Percentiles rank a stretch among this genome's conserved stretches.
Conservation (phyloP, 352 stramenopile genomes). For the Elongisporangium anandrum region DNA sequence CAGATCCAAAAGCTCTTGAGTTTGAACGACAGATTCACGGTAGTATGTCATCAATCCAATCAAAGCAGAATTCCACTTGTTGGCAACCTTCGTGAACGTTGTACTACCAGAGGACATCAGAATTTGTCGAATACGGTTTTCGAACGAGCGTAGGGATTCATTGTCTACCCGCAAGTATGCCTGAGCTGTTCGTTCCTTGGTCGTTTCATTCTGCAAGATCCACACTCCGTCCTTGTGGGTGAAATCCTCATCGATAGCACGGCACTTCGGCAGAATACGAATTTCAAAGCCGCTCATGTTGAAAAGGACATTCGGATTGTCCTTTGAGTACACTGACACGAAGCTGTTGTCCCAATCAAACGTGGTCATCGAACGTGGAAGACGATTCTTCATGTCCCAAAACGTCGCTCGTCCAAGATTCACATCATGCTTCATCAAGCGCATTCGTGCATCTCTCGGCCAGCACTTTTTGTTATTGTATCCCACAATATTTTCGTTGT, state of each 20-base stretch:
- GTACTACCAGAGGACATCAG: slow-evolving; percentile 99
- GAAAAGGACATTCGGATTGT: slow-evolving; percentile 99
- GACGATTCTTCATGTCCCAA: slow-evolving; percentile 99
- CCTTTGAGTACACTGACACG: slow-evolving; percentile 98
- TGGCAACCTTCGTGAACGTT: slow-evolving; percentile 99
- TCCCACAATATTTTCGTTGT: slow-evolving; percentile 99
- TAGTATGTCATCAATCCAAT: slow-evolving; percentile 99
- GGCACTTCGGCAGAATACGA: slow-evolving; percentile 90
- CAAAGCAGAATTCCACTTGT: slow-evolving; percentile 97
- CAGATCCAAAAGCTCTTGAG: slow-evolving; percentile 98
- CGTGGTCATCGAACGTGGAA: slow-evolving; percentile 97
- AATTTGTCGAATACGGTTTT: slow-evolving; percentile 99
- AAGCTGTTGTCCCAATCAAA: slow-evolving; percentile 99
- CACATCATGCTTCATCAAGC: slow-evolving; percentile 99
- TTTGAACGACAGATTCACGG: slow-evolving; percentile 99
- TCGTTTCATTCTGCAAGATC: slow-evolving; percentile 99
- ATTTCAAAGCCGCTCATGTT: slow-evolving; percentile 99
- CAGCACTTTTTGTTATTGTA: slow-evolving; percentile 99
- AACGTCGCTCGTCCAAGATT: slow-evolving; percentile 99
- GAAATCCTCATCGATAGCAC: slow-evolving; percentile 89
- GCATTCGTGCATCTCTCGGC: slow-evolving; percentile 98
- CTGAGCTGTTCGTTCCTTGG: slow-evolving; percentile 99
- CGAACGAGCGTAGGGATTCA: slow-evolving; percentile 94
- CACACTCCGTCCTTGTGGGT: slow-evolving; percentile 99
- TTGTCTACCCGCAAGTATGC: slow-evolving; percentile 97